Percentiles rank a stretch among this genome's conserved stretches.
Conservation (phyloP, 1,284 basidiomycete species). For the Trametes pubescens region DNA sequence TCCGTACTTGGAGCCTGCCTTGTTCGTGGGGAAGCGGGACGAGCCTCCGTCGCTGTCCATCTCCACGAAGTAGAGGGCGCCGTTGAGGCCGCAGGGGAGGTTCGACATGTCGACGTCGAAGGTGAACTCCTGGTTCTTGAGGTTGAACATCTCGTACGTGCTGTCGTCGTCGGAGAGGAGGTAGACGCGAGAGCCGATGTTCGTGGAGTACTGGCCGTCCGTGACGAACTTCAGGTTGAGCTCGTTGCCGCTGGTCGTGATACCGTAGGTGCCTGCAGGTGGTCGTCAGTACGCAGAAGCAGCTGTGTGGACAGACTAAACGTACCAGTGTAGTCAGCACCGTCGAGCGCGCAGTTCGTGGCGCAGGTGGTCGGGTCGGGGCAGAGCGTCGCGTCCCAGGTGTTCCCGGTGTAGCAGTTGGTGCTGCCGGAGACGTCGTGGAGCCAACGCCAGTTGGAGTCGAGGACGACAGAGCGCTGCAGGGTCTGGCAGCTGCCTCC, state of each 20-base stretch:
- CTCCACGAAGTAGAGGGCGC: constrained; percentile 52
- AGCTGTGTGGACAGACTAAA: too few relatives aligned
- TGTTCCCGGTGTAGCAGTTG: constrained; percentile 49
- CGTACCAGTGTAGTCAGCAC: constrained; percentile 59
- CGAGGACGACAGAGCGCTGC: constrained; percentile 43
- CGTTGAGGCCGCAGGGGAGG: constrained; percentile 64
- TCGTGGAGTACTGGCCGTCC: constrained; percentile 43
- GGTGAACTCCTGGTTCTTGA: constrained; percentile 62
- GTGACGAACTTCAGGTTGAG: constrained; percentile 63
- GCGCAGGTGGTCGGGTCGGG: constrained; percentile 47
- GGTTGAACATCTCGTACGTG: constrained; percentile 60
- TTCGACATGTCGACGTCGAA: constrained; percentile 66
- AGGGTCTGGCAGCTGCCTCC: constrained; percentile 39
- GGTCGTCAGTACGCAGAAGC: neutral
- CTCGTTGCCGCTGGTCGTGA: constrained; percentile 55
- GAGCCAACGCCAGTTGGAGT: constrained; percentile 50
- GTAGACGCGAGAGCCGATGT: constrained; percentile 67
- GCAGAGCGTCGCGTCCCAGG: constrained; percentile 47
- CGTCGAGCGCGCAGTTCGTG: constrained; percentile 62
- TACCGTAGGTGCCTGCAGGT: constrained; percentile 41
- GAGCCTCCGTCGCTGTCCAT: constrained; percentile 52
- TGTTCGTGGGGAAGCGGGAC: constrained; percentile 49
- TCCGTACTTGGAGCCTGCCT: constrained; percentile 61
- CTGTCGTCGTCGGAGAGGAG: constrained; percentile 52
- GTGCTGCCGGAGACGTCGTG: constrained; percentile 43